Conservation (phyloP, 163 green algal species). For the Chlamydomonas reinhardtii region DNA sequence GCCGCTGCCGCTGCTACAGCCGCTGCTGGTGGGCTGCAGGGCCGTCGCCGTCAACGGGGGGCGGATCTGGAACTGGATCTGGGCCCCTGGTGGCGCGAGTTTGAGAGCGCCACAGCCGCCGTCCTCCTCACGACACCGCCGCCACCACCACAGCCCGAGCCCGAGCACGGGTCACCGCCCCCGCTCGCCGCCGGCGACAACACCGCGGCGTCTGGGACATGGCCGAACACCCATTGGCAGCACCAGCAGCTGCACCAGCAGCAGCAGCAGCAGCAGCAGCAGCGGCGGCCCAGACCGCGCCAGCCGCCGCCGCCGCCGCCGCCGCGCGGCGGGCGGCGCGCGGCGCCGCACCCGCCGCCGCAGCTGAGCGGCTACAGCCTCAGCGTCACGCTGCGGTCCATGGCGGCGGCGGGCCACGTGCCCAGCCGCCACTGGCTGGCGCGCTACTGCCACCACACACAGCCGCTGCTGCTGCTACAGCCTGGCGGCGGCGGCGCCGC, state of each 20-base stretch:
- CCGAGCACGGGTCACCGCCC: neutral
- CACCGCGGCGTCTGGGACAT: no score
- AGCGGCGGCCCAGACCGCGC: no score
- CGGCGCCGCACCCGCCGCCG: neutral
- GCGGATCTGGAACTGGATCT: neutral
- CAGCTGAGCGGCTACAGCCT: constrained; percentile 22
- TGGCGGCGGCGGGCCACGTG: constrained; percentile 23
- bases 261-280: no score
- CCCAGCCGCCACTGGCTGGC: constrained; percentile 16
- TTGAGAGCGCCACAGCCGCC: neutral
- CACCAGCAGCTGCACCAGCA: no score
- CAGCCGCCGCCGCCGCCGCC: neutral
- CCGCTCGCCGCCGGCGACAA: neutral
- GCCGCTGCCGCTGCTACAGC: no score
- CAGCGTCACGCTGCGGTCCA: constrained; percentile 26
- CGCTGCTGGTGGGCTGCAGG: neutral
- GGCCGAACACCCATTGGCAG: no score
- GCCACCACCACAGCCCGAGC: no score
- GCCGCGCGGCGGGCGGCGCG: neutral
- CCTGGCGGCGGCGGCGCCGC: no score
- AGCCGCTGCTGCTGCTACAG: constrained; percentile 12
- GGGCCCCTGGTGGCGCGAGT: constrained; percentile 16
- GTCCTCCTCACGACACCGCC: neutral
- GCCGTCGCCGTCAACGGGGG: no score
- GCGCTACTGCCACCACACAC: constrained; percentile 42